These are phyloP conservation scores for Wickerhamomyces queroliae DNA, from an alignment of 805 yeast species.

Conservation along the genomic window DNA sequence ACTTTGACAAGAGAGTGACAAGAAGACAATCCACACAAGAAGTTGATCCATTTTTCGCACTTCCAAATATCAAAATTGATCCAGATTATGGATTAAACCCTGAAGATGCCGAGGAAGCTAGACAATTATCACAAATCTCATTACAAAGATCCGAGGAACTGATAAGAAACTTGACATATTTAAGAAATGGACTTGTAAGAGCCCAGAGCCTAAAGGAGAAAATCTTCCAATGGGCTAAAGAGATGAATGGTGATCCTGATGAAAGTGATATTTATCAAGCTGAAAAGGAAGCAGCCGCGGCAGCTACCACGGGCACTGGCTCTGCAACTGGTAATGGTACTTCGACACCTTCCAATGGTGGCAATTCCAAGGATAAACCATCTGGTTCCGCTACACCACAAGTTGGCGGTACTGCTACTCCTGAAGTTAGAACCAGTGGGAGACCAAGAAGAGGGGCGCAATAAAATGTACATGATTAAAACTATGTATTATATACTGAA, in stretches of 20 bases:
- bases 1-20: conserved; percentile 24
- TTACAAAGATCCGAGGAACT: conserved; percentile 84
- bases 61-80: conserved; percentile 41
- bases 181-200: conserved; percentile 70
- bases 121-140: conserved; percentile 72
- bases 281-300: conserved; percentile 23
- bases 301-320: conserved; percentile 16
- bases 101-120: conserved; percentile 59
- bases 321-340: conserved; percentile 13
- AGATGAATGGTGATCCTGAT: conserved; percentile 64
- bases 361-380: background rate
- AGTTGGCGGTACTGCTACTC: conserved; percentile 6
- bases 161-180: conserved; percentile 65
- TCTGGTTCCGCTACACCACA: conserved; percentile 11
- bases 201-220: conserved; percentile 71
- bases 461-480: background rate
- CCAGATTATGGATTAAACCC: conserved; percentile 44
- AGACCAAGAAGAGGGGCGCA: background rate
- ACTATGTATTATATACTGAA: background rate
- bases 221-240: conserved; percentile 79
- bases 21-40: conserved; percentile 25
- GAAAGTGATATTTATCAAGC: conserved; percentile 34
- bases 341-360: conserved; percentile 3
- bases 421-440: background rate
- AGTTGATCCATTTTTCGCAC: conserved; percentile 59